These are phyloP conservation scores for Mikania micrantha DNA, from an alignment of 129 eudicot species.

Conservation along the genomic window DNA sequence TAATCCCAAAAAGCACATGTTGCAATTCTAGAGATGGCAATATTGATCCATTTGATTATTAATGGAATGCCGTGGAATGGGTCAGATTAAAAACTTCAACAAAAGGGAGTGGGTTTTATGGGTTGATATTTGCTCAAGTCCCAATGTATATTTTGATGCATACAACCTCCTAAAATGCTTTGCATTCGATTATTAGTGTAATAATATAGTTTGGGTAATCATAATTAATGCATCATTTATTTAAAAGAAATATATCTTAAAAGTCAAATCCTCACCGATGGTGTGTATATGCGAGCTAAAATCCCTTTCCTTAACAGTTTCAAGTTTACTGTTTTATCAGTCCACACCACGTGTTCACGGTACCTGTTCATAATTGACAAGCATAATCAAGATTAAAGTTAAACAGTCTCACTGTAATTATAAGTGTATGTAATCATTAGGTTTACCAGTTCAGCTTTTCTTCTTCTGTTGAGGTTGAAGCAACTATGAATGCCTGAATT, in stretches of 20 bases:
- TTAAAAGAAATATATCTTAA: neutral
- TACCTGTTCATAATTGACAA: conserved; percentile 49
- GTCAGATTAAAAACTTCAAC: neutral
- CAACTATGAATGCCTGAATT: conserved; percentile 90
- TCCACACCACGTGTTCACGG: conserved; percentile 93
- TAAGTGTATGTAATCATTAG: neutral
- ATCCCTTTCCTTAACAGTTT: conserved; percentile 88
- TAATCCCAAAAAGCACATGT: neutral
- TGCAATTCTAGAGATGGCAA: too few species aligned
- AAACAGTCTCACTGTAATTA: neutral
- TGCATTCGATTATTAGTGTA: neutral
- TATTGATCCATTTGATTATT: neutral
- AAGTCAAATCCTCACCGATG: conserved; percentile 54
- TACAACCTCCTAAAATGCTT: neutral
- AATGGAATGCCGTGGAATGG: neutral
- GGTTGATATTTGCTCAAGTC: neutral
- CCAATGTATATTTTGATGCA: neutral
- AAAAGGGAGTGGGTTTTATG: neutral
- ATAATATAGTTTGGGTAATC: neutral
- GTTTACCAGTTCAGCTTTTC: conserved; percentile 85
- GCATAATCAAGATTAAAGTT: conserved; percentile 12
- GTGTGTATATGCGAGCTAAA: conserved; percentile 85
- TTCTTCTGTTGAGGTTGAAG: conserved; percentile 89
- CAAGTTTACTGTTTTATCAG: conserved; percentile 59
- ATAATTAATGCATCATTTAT: neutral